Percentiles rank a stretch among this genome's conserved stretches.
phyloP scores from a whole-genome alignment of 306 rosid species.

The Quercus berberidifolia region DNA sequence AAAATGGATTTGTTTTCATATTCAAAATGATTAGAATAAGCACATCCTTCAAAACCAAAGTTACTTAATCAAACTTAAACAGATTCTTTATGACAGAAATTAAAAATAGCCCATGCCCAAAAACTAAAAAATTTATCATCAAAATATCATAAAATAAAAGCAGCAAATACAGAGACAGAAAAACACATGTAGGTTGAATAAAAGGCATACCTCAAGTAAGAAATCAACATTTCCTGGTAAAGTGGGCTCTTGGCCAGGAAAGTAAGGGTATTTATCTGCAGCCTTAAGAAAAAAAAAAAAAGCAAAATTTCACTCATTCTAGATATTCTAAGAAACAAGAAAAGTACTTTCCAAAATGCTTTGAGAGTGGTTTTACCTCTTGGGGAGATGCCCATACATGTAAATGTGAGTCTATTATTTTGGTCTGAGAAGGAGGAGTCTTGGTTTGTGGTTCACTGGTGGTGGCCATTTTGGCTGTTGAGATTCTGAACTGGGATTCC shows the following conservation, averaged over 20 bases:
- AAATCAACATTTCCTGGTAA: slow-evolving; percentile 62
- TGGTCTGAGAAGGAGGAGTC: slow-evolving; percentile 1
- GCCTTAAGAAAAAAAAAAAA: slow-evolving; percentile 38
- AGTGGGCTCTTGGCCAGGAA: slow-evolving; percentile 75
- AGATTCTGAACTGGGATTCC: slow-evolving; percentile 12
- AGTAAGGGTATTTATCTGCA: slow-evolving; percentile 61
- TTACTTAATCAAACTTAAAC: neutral
- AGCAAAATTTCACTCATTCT: neutral
- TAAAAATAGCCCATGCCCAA: neutral
- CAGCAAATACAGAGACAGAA: neutral
- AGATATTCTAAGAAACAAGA: neutral
- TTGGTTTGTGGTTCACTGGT: slow-evolving; percentile 7
- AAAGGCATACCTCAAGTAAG: slow-evolving; percentile 60
- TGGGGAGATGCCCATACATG: slow-evolving; percentile 90
- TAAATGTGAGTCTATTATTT: slow-evolving; percentile 75
- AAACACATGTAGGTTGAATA: neutral
- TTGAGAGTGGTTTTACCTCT: slow-evolving; percentile 35
- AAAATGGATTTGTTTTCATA: too few relatives aligned
- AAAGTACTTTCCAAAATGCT: neutral
- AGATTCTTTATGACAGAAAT: neutral
- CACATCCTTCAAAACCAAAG: neutral
- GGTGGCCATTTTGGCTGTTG: slow-evolving; percentile 34
- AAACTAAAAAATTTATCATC: neutral
- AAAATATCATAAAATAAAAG: neutral
- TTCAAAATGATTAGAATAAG: neutral